Evolutionary conservation across 345 rosid species (phyloP), one percentile per base, ranked within the genome.

Genomic region (Microcos paniculata): DNA sequence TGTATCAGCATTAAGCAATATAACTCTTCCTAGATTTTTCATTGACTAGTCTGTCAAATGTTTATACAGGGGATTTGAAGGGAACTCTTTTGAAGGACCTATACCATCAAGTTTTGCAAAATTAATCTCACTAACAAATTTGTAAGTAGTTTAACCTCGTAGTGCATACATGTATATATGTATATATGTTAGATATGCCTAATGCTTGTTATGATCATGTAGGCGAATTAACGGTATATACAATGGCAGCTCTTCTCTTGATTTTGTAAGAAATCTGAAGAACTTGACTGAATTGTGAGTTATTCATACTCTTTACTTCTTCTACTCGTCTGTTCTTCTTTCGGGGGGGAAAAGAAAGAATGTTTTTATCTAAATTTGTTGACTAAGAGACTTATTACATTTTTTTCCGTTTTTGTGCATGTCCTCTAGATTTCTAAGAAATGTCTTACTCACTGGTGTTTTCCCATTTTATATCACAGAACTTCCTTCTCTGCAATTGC

Each of bases 201-300:
- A 33, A 51, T 13, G 1, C 14, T 42, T 65, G 28, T 52, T 31
- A 45, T 40, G 33, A 26, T 23, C 38, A 2, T 77, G 70, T 40
- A 86, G 89, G 76, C 72, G 84, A 69, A 80, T 88, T 21, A 56
- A 77, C 19, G 89, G 79, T 45, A 52, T 88, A 61, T 52, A 49
- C 19, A 80, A 82, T 62, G 79, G 52, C 49, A 86, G 87, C 75
- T 83, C 89, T 51, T 76, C 88, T 40, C 77, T 84, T 59, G 87
- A 62, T 71, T 86, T 86, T 61, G 40, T 88, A 5, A 79, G 31
- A 66, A 75, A 70, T 43, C 21, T 88, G 79, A 84, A 77, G 80
- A 76, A 53, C 49, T 52, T 86, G 26, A 56, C 67, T 2, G 69
- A 69, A 63, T 76, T 88, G 91, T 88, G 82, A 86, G 88, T 49